These are phyloP conservation scores for Raphanus sativus DNA, from an alignment of 345 rosid species.

Conservation along the genomic window DNA sequence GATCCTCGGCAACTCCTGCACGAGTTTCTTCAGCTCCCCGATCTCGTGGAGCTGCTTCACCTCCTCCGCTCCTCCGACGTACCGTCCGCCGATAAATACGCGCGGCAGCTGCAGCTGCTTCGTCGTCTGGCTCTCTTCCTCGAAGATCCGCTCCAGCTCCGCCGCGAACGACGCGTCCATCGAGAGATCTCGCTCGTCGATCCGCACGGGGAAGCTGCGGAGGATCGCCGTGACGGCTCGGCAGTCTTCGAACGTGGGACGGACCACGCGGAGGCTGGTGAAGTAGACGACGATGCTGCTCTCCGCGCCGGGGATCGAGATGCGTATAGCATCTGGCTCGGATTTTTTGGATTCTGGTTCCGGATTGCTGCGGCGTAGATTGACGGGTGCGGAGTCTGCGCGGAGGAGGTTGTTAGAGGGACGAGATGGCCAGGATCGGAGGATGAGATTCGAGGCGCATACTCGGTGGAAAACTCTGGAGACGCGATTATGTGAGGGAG, in stretches of 20 bases:
- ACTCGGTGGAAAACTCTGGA: slow-evolving; percentile 63
- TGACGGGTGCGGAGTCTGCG: slow-evolving; percentile 17
- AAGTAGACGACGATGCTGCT: slow-evolving; percentile 72
- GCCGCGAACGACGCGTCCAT: slow-evolving; percentile 68
- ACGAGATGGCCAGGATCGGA: slow-evolving; percentile 48
- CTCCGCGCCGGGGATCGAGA: slow-evolving; percentile 51
- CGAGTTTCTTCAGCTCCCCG: slow-evolving; percentile 80
- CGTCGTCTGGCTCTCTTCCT: slow-evolving; percentile 24
- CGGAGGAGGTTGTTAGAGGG: slow-evolving; percentile 26
- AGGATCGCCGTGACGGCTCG: slow-evolving; percentile 61
- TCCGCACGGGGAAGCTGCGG: slow-evolving; percentile 59
- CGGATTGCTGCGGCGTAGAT: background rate
- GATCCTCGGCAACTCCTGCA: slow-evolving; percentile 55
- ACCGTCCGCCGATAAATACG: slow-evolving; percentile 80
- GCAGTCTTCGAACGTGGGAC: slow-evolving; percentile 80
- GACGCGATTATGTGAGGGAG: slow-evolving; percentile 28
- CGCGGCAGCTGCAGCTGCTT: slow-evolving; percentile 43
- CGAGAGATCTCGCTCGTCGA: slow-evolving; percentile 86
- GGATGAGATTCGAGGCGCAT: slow-evolving; percentile 47
- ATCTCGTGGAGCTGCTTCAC: slow-evolving; percentile 65
- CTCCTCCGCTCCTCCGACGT: slow-evolving; percentile 90
- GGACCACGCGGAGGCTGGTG: slow-evolving; percentile 76
- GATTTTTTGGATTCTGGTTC: slow-evolving; percentile 21
- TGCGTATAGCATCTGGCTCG: slow-evolving; percentile 29
- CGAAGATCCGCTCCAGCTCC: slow-evolving; percentile 49